Conservation (phyloP, 306 rosid species). For the Castanea sativa region DNA sequence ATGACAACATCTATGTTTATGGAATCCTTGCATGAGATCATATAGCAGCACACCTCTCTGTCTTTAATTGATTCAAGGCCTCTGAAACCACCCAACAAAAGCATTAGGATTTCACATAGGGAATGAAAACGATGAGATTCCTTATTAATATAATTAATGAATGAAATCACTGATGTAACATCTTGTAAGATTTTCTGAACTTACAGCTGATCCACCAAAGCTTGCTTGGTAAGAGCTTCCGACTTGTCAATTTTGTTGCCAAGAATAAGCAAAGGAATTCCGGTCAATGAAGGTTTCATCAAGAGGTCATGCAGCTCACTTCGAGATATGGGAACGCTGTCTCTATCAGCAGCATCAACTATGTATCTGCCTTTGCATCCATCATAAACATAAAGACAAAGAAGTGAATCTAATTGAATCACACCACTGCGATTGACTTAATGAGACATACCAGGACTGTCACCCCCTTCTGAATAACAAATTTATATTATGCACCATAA, state of each 20-base stretch:
- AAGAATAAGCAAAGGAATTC: constrained; percentile 80
- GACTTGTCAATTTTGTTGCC: constrained; percentile 95
- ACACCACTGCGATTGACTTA: neutral
- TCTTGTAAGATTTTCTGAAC: constrained; percentile 23
- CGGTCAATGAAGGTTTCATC: constrained; percentile 65
- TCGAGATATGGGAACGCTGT: constrained; percentile 79
- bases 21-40: constrained; percentile 98
- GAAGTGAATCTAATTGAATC: constrained; percentile 1
- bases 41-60: constrained; percentile 90
- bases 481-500: neutral
- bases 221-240: constrained; percentile 90
- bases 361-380: constrained; percentile 59
- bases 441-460: neutral
- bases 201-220: constrained; percentile 87
- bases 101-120: constrained; percentile 4
- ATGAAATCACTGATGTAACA: constrained; percentile 3
- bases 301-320: constrained; percentile 86
- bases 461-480: neutral
- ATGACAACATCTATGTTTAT: constrained; percentile 85
- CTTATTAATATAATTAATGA: neutral
- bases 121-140: neutral
- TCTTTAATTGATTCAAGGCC: constrained; percentile 76
- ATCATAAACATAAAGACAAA: constrained; percentile 14
- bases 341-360: constrained; percentile 94
- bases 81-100: constrained; percentile 46